Base-by-base conservation (phyloP, 2,329 filamentous ascomycete species). In the Sporothrix inflata region DNA sequence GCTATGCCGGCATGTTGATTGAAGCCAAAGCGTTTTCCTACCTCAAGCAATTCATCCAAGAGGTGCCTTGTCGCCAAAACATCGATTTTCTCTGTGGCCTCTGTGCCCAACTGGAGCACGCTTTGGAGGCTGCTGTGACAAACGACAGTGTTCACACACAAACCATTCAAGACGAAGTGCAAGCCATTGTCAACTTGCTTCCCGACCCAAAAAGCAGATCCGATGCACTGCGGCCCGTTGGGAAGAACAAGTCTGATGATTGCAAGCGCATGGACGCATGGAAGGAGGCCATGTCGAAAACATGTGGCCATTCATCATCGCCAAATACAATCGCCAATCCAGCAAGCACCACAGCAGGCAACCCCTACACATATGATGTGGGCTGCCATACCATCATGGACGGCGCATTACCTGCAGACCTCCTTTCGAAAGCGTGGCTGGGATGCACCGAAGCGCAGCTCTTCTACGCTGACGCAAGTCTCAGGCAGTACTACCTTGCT, bases 11-110 rank as follows among this genome's bases (percentile, higher is more conserved):
- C 30, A 49, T 68, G 65, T 5, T 68, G 47, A 68, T 68, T 16
- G 24, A 45, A 14, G 27, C 24, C 14, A 6, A 19, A 1, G 65
- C 27, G 3, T 68, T 68, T 19, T 1, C 21, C 7, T 7, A 5
- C 1, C 65, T 68, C 45, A 27, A 24, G 47, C 3, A 14, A 2
- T 68, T 68, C n/a, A 14, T 63, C n/a, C 7, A 24, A 5, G 9
- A 21, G 1, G 38, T 63, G 4, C 57, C 57, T 3, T 63, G 57
- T 8, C 34, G 57, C 3, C 11, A 4, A 14, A 8, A 42, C 19
- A n/a, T 42, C 7, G 38, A 68, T 34, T 68, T 68, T 30, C 47
- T 53, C 1, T 38, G 65, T n/a, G 65, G 65, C 30, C 2, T 68
- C 24, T 53, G 6, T 24, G 65, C 63, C 5, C 63, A 51, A 14